Evolutionary conservation across 371 early-diverging fungal species (phyloP).

Genomic region (Haplosporangium sp.): DNA sequence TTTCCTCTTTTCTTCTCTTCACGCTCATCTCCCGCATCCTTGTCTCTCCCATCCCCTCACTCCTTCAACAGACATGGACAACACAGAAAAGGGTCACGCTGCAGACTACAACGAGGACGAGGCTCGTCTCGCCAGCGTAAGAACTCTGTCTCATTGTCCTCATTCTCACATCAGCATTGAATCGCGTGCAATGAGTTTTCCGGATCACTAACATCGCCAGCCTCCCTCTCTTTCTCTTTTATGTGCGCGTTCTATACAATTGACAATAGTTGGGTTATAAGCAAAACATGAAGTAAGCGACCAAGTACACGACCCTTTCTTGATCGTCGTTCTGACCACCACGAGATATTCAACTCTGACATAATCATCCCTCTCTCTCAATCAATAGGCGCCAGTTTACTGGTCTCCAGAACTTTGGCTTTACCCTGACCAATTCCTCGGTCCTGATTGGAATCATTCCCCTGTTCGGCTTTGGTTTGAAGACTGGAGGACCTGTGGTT

Average conservation of each 20-base stretch:
- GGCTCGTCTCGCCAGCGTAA: constrained; percentile 51
- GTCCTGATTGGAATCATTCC: constrained; percentile 49
- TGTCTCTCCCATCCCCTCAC: background rate
- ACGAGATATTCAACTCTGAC: background rate
- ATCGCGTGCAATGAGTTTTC: too few relatives aligned
- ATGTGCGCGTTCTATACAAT: background rate
- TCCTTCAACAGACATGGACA: constrained; percentile 23
- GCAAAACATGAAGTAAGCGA: constrained; percentile 55
- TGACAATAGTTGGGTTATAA: constrained; percentile 46
- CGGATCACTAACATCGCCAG: too few relatives aligned
- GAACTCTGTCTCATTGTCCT: background rate
- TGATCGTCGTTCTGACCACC: too few relatives aligned
- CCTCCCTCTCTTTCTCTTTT: background rate
- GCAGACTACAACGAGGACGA: constrained; percentile 54
- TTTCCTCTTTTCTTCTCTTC: constrained; percentile 1
- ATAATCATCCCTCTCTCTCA: background rate
- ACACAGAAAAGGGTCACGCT: constrained; percentile 45
- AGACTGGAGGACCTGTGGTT: constrained; percentile 71
- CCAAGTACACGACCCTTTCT: too few relatives aligned
- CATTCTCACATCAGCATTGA: background rate
- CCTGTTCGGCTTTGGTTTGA: constrained; percentile 71
- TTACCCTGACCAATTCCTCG: constrained; percentile 47
- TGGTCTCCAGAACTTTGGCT: constrained; percentile 55
- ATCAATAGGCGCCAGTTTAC: constrained; percentile 46
- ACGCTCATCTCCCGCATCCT: background rate